These are phyloP conservation scores for Psilocybe cyanescens DNA, from an alignment of 768 basidiomycete genomes.

Conservation along the genomic window DNA sequence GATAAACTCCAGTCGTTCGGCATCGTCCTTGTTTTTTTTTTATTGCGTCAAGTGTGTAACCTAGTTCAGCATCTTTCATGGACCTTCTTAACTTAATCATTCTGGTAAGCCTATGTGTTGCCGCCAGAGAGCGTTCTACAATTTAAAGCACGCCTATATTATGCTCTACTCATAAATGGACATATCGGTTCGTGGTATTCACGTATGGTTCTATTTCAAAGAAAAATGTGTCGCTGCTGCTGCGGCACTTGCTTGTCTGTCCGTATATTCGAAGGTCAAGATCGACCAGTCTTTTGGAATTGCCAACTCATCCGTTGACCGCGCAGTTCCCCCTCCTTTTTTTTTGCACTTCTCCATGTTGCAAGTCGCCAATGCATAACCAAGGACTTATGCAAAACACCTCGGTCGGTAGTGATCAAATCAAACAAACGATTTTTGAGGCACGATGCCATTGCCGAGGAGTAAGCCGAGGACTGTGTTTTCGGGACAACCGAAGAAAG, in stretches of 20 bases:
- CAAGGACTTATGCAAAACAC: neutral
- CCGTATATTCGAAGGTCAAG: neutral
- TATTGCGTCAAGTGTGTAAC: neutral
- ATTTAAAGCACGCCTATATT: too few relatives aligned
- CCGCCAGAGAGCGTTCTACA: too few relatives aligned
- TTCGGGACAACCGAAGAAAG: neutral
- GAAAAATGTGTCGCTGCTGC: neutral
- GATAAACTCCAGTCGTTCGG: conserved; percentile 23
- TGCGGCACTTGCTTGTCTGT: neutral
- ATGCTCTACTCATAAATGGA: neutral
- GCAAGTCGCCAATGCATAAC: neutral
- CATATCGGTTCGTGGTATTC: too few relatives aligned
- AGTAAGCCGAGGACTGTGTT: neutral
- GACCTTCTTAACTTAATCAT: neutral
- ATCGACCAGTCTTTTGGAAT: neutral
- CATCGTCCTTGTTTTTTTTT: conserved; percentile 10
- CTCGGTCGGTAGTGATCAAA: neutral
- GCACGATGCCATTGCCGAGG: neutral
- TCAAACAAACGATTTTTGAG: neutral
- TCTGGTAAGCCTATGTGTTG: too few relatives aligned
- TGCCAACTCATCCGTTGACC: neutral
- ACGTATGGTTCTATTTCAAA: neutral
- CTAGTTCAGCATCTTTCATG: neutral
- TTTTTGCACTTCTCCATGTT: neutral
- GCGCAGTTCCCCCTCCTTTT: neutral